These are phyloP conservation scores for Aspergillus avenaceus DNA, from an alignment of 495 filamentous ascomycete genomes.

Conservation along the genomic window DNA sequence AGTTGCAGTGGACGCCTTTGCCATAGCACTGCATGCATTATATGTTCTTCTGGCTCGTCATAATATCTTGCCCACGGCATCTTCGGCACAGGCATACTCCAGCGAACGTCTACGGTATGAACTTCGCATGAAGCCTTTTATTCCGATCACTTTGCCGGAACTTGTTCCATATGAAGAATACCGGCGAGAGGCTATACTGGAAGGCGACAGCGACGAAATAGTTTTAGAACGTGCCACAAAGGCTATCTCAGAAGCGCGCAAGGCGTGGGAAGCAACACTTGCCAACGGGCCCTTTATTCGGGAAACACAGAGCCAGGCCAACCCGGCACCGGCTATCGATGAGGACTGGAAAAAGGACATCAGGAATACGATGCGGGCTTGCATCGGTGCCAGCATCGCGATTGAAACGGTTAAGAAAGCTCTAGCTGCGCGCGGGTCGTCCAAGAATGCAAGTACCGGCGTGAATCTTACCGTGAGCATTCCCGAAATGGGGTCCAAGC, in stretches of 20 bases:
- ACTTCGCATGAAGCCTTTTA: slow-evolving; percentile 86
- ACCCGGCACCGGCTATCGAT: slow-evolving; percentile 48
- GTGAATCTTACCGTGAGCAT: slow-evolving; percentile 49
- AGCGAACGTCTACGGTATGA: slow-evolving; percentile 71
- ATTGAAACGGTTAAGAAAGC: slow-evolving; percentile 54
- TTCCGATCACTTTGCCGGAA: slow-evolving; percentile 62
- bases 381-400: slow-evolving; percentile 62
- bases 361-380: slow-evolving; percentile 58
- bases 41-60: slow-evolving; percentile 65
- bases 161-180: slow-evolving; percentile 66
- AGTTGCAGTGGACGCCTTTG: slow-evolving; percentile 63
- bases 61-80: slow-evolving; percentile 45
- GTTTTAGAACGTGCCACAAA: slow-evolving; percentile 59
- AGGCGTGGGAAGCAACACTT: slow-evolving; percentile 60
- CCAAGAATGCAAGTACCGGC: background rate
- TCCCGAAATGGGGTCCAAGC: slow-evolving; percentile 47
- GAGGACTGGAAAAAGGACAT: slow-evolving; percentile 55
- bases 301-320: slow-evolving; percentile 18
- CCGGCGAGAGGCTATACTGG: slow-evolving; percentile 32
- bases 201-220: slow-evolving; percentile 33
- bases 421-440: slow-evolving; percentile 12
- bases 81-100: slow-evolving; percentile 64
- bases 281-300: slow-evolving; percentile 34
- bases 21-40: slow-evolving; percentile 61
- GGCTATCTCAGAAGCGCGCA: slow-evolving; percentile 57